Conservation (phyloP, 1,139 yeast species). For the Schizosaccharomyces versatilis region DNA sequence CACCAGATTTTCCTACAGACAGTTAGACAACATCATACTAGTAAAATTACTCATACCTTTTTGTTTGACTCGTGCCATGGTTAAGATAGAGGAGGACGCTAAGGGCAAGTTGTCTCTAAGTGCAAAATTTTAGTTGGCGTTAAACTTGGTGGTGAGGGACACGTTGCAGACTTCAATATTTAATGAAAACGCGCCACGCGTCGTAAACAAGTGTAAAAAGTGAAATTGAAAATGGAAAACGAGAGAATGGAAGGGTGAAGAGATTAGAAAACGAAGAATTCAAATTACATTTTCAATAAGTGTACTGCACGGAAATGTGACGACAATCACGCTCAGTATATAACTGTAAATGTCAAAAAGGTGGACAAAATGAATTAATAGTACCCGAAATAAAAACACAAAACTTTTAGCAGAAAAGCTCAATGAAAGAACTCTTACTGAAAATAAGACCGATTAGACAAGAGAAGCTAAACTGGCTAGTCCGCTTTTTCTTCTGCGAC, state of each 20-base stretch:
- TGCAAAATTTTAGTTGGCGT: background rate
- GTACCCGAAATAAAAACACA: background rate
- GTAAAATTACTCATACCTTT: background rate
- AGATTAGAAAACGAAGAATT: too few species aligned
- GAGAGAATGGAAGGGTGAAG: too few species aligned
- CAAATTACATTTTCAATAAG: background rate
- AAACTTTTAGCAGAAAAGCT: background rate
- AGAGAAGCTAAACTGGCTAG: background rate
- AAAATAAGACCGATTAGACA: background rate
- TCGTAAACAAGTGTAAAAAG: too few species aligned
- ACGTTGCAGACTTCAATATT: too few species aligned
- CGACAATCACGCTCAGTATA: background rate
- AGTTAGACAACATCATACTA: background rate
- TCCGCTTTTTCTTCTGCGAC: background rate
- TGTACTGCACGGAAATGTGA: background rate
- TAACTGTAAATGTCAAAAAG: background rate
- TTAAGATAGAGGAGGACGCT: background rate
- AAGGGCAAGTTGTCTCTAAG: too few species aligned
- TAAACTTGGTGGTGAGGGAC: background rate
- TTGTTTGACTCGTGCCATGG: slow-evolving; percentile 1
- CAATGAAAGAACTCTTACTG: too few species aligned
- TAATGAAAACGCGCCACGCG: too few species aligned
- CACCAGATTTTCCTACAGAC: slow-evolving; percentile 34
- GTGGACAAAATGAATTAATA: background rate
- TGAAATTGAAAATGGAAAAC: too few species aligned